Base-by-base conservation (phyloP, 2,329 filamentous ascomycete species). In the Pseudocercospora eumusae region DNA sequence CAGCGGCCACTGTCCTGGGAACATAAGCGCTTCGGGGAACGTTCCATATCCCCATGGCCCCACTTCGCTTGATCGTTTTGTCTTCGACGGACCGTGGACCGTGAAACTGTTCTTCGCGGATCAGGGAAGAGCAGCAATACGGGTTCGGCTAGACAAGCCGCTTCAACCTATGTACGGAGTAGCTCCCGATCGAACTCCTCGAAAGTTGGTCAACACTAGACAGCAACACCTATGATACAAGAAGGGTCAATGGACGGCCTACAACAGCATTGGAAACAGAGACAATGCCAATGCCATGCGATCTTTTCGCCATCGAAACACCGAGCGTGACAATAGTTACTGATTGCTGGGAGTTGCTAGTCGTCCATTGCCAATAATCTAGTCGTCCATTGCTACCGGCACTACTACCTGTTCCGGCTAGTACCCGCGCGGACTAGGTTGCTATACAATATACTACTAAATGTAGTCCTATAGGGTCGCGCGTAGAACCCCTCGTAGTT, bases 51-150 rank as follows among this genome's bases (percentile, higher is more conserved):
- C 2, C 20, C 27, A 56, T 55, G 28, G 28, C 31, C 53, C 53
- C 53, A 56, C 53, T 42, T 56, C 53, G 47, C 47, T 21, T 23
- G 20, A 25, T 25, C 23, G 47, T 23, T 50, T 50, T 50, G 53
- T 56, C 25, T 33, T 40, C 27, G 33, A 33, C 52, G 53, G 53
- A 56, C 53, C n/a, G 28, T 40, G 31, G n/a, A n/a, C n/a, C n/a
- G n/a, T n/a, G n/a, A 20, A 56, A 56, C 18, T 42, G 31, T 56
- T 36, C 36, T n/a, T 36, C 28, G 31, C 28, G 53, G 28, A 15
- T 56, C 53, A 31, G 53, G 53, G 53, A 56, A 56, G 53, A 42
- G 28, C 36, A 36, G 18, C 33, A 21, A 21, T 27, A 50, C 20
- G 47, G 47, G 10, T 25, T 27, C 47, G 47, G 47, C 47, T 50